Evolutionary conservation across 352 stramenopile genomes (phyloP), one percentile per base, ranked within the genome.

Genomic region (Phytophthora aleatoria): DNA sequence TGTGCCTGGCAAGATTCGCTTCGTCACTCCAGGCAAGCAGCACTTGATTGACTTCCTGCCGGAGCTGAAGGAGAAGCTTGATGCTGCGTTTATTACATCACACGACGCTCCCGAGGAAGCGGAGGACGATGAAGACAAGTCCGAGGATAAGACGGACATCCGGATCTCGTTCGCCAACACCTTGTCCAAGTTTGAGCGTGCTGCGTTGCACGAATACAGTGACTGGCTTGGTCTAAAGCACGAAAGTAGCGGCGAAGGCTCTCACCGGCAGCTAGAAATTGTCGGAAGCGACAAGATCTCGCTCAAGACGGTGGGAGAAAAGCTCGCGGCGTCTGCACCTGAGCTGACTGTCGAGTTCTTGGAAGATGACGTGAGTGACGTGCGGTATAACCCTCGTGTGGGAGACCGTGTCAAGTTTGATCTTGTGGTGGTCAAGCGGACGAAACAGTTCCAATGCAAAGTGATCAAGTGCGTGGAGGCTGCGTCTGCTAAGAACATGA

Each of bases 141-240:
- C 42, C 12, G 53, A 76, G 5, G 41, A 12, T 10, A 64, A 66
- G 26, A 5, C 26, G 9, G 62, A 81, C 26, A 75, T 83, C 13
- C 71, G 85, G 36, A 49, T 83, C 33, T 73, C 65, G 33, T 73
- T 89, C 16, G 69, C 79, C 1, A 69, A 44, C 9, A 53, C 76
- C 7, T 57, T 92, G 61, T 81, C 79, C n/a, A 90, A 87, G 57
- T 79, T 77, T 42, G 81, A 94, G 63, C 81, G 83, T 44, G 71
- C 73, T 41, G 81, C 72, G 30, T 69, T 94, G 27, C 76, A 87
- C 24, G 72, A 83, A 43, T 94, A 91, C 57, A 87, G 79, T 48
- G 75, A 87, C 16, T 83, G 67, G 54, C 73, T 94, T 16, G 80
- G 75, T 3, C 56, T 92, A 9, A 65, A 59, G n/a, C 79, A 90